Evolutionary conservation across 768 basidiomycete genomes (phyloP), one percentile per base, ranked within the genome.

Genomic region (Leccinum barrowsii): DNA sequence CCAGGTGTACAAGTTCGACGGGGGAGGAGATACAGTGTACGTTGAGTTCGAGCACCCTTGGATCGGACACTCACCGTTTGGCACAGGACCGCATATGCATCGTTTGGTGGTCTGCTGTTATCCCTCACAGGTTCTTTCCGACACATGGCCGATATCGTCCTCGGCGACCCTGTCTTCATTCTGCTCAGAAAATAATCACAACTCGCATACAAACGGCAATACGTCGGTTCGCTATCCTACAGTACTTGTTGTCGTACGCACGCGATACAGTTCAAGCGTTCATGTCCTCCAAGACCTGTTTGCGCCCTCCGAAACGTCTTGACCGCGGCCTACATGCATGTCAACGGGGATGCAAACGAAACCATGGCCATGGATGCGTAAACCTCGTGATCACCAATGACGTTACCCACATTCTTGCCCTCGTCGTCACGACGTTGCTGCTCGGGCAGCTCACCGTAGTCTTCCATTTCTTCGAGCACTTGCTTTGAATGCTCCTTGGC

Each of bases 1-100:
- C 24, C 21, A 96, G 93, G 91, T 98, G 50, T 99, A 99, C 80
- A 94, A 94, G 72, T 97, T 96, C 71, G 96, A 99, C 70, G 87
- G 90, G 15, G 89, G 86, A 59, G 81, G 82, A 34, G 93, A 95
- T 65, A 84, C 86, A 65, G 94, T 96, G 93, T 95, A 78, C 11
- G 56, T 50, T 52, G 28, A 52, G 52, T 30, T 35, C 50, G 7
- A 7, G 17, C 22, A 42, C 19, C 24, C 54, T 51, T 22, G 54
- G 28, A 55, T 51, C 49, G 12, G 32, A n/a, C 21, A 46, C 57
- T 59, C 10, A 59, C 26, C 15, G 17, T 34, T 34, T 35, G 55
- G 42, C 17, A 50, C 65, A 98, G 95, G 54, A 97, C 95, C 26
- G 96, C 88, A 19, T 99, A 98, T 72, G 89, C 90, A 46, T 98